A percentile compares a stretch with the other conserved stretches of the same genome.
phyloP scores from a whole-genome alignment of 371 early-diverging fungal genomes.

The Rhizomucor pusillus region DNA sequence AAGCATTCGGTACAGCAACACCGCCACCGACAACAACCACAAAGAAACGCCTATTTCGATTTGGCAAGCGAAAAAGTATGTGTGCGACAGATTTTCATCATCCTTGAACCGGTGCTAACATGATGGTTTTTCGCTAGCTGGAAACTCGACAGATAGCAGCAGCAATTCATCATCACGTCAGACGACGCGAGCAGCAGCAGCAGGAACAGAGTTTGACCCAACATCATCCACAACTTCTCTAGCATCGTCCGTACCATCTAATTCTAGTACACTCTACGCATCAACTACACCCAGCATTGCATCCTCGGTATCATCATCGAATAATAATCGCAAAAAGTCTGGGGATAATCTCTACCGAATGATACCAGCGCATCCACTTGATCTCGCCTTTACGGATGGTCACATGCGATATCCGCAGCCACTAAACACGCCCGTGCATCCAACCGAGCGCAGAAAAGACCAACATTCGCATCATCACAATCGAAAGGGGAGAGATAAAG shows the following conservation, averaged over 20 bases:
- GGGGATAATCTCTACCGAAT: not conserved
- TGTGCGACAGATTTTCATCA: no score
- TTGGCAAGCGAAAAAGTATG: slow-evolving; percentile 42
- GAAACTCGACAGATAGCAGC: slow-evolving; percentile 4
- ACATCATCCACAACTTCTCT: not conserved
- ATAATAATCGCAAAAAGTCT: not conserved
- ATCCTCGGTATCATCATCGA: not conserved
- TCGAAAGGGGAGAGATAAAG: not conserved
- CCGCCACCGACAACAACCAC: slow-evolving; percentile 9
- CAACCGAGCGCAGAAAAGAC: not conserved
- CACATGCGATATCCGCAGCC: not conserved
- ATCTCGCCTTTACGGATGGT: not conserved
- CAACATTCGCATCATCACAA: not conserved
- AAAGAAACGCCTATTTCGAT: slow-evolving; percentile 24
- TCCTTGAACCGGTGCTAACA: not conserved
- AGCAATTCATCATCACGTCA: not conserved
- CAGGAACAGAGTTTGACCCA: not conserved
- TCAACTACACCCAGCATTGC: not conserved
- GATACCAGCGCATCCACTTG: not conserved
- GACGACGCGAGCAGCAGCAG: no score
- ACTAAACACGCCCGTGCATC: not conserved
- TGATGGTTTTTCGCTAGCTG: slow-evolving; percentile 2
- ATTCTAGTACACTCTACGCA: not conserved
- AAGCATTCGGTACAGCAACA: not conserved
- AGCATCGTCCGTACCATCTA: not conserved